These are phyloP conservation scores for Zasmidium angulare DNA, from an alignment of 2,329 filamentous ascomycete species.

Conservation along the genomic window DNA sequence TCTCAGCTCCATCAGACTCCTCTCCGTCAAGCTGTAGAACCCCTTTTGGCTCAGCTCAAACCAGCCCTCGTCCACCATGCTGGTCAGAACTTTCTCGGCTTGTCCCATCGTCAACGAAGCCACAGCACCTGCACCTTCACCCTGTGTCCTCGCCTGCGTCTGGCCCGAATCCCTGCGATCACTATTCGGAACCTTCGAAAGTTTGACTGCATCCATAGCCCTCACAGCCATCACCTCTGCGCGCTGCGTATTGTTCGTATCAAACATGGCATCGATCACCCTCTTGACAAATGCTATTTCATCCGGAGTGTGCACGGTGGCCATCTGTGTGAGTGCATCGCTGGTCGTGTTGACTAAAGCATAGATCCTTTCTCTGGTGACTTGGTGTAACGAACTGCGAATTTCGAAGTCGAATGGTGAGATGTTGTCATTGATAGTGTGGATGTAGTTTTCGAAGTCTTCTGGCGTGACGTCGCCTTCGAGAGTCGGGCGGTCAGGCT, in stretches of 20 bases:
- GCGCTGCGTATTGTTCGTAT: constrained; percentile 75
- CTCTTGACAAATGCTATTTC: constrained; percentile 90
- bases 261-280: constrained; percentile 87
- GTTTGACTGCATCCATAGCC: constrained; percentile 73
- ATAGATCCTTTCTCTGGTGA: constrained; percentile 63
- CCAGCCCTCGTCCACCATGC: constrained; percentile 78
- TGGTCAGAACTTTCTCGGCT: constrained; percentile 69
- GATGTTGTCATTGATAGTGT: constrained; percentile 68
- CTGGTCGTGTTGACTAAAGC: constrained; percentile 85
- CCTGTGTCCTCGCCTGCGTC: constrained; percentile 17
- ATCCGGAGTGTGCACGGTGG: constrained; percentile 75
- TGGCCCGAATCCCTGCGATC: constrained; percentile 32
- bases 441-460: constrained; percentile 68
- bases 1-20: constrained; percentile 80
- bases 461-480: constrained; percentile 66
- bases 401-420: constrained; percentile 87
- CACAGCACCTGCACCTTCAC: constrained; percentile 1
- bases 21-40: constrained; percentile 74
- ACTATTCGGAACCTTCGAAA: constrained; percentile 51
- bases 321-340: constrained; percentile 81
- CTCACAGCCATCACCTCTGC: constrained; percentile 82
- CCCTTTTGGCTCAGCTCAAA: constrained; percentile 70
- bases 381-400: constrained; percentile 69
- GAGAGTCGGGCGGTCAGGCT: constrained; percentile 47
- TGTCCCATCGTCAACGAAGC: constrained; percentile 69